A percentile compares a stretch with the other conserved stretches of the same genome.
phyloP scores from a whole-genome alignment of 148 eudicot genomes.

The Fagopyrum tataricum region DNA sequence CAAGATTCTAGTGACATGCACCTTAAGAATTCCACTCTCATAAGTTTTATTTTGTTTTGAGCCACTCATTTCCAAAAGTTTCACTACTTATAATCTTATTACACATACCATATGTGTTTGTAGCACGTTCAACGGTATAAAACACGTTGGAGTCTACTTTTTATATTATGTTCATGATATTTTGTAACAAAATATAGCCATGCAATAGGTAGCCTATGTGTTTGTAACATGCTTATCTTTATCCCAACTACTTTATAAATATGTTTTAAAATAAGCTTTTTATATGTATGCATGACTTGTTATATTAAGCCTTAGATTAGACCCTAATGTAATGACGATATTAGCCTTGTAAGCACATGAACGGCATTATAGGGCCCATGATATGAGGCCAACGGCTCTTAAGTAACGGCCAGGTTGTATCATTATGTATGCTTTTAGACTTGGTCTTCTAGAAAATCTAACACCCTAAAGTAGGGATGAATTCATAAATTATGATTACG shows the following conservation, averaged over 20 bases:
- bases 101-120: not conserved
- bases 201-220: too few species aligned
- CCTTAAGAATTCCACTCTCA: not conserved
- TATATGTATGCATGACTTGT: too few species aligned
- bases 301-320: not conserved
- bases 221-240: too few species aligned
- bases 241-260: too few species aligned
- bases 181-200: too few species aligned
- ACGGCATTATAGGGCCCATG: not conserved
- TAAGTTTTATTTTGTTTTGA: not conserved
- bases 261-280: too few species aligned
- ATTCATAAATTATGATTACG: too few species aligned
- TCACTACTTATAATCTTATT: not conserved
- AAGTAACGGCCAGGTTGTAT: constrained; percentile 7
- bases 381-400: not conserved
- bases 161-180: too few species aligned
- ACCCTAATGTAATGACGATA: not conserved
- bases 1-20: constrained; percentile 1
- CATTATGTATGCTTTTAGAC: not conserved
- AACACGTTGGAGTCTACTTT: too few species aligned
- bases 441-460: not conserved
- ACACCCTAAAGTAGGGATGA: not conserved
- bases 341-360: not conserved
- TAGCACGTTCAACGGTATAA: not conserved
- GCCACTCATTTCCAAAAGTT: not conserved